A percentile compares a stretch with the other conserved stretches of the same genome.
Evolutionary conservation across 371 early-diverging fungal genomes (phyloP).

Genomic region (Syncephalis fuscata): DNA sequence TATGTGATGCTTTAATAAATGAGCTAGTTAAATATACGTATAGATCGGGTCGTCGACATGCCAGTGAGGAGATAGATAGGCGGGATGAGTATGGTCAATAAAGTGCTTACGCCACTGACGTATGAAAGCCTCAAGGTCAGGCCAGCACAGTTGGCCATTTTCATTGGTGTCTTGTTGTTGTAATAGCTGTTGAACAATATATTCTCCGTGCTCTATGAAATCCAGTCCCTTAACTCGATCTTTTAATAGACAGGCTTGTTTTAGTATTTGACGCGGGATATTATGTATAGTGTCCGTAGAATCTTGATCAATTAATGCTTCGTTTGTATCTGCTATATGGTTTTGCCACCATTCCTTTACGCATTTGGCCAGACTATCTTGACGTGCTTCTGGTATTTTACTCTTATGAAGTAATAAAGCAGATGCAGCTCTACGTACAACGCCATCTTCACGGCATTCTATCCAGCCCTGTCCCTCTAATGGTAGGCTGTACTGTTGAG

Average conservation of each 20-base stretch:
- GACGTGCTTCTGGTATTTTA: not conserved
- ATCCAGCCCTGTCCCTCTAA: conserved; percentile 17
- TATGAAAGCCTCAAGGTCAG: not conserved
- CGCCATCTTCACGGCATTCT: conserved; percentile 11
- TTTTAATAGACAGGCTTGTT: not conserved
- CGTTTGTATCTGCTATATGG: too few species aligned
- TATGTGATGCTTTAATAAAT: too few species aligned
- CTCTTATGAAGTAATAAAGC: conserved; percentile 12
- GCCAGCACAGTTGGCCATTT: not conserved
- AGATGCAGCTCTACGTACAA: conserved; percentile 11
- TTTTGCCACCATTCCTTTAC: not conserved
- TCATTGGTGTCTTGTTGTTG: not conserved
- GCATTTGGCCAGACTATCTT: not conserved
- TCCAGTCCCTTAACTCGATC: not conserved
- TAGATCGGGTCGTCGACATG: not conserved
- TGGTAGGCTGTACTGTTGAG: conserved; percentile 7
- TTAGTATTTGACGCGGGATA: not conserved
- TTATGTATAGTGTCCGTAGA: too few species aligned
- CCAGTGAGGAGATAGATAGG: not conserved
- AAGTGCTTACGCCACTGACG: not conserved
- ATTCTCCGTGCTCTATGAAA: not conserved
- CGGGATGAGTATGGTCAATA: not conserved
- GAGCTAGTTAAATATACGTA: not conserved
- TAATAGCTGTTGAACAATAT: not conserved
- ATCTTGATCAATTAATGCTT: not conserved